Conservation (phyloP, 306 rosid genomes). For the Dalbergia cochinchinensis region DNA sequence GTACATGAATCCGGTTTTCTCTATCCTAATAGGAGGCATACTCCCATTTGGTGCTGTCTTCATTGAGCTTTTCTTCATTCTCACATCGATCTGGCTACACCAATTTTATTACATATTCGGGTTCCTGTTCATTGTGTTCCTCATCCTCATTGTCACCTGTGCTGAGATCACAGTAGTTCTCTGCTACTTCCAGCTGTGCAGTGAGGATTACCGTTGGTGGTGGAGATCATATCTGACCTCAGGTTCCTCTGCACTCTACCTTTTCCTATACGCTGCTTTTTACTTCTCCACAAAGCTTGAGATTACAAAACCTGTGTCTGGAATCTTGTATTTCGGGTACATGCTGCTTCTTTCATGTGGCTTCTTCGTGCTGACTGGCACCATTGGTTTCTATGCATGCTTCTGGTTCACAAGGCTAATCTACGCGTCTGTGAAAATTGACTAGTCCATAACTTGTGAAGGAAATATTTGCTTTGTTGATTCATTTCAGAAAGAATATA, state of each 20-base stretch:
- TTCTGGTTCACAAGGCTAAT: conserved; percentile 89
- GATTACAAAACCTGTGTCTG: conserved; percentile 87
- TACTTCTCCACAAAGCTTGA: conserved; percentile 95
- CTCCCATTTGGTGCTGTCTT: conserved; percentile 96
- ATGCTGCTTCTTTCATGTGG: conserved; percentile 85
- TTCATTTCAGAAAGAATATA: conserved; percentile 35
- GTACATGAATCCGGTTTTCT: conserved; percentile 80
- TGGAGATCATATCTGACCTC: conserved; percentile 95
- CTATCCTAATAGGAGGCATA: conserved; percentile 81
- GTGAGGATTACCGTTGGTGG: conserved; percentile 97
- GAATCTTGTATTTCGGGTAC: conserved; percentile 84
- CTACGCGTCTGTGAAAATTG: conserved; percentile 89
- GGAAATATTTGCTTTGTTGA: conserved; percentile 27
- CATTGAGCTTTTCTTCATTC: conserved; percentile 95
- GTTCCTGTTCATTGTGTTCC: conserved; percentile 83
- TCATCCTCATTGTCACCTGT: conserved; percentile 87
- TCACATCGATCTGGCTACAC: conserved; percentile 93
- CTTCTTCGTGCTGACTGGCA: conserved; percentile 88
- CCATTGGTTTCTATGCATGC: conserved; percentile 91
- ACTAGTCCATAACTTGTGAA: conserved; percentile 53
- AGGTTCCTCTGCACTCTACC: conserved; percentile 92
- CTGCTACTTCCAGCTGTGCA: conserved; percentile 99
- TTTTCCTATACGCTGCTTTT: conserved; percentile 84
- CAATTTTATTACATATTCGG: conserved; percentile 91
- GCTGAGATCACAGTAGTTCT: conserved; percentile 94